Evolutionary conservation across 176 grass and related monocot species (phyloP).

Genomic region (Paspalum vaginatum): DNA sequence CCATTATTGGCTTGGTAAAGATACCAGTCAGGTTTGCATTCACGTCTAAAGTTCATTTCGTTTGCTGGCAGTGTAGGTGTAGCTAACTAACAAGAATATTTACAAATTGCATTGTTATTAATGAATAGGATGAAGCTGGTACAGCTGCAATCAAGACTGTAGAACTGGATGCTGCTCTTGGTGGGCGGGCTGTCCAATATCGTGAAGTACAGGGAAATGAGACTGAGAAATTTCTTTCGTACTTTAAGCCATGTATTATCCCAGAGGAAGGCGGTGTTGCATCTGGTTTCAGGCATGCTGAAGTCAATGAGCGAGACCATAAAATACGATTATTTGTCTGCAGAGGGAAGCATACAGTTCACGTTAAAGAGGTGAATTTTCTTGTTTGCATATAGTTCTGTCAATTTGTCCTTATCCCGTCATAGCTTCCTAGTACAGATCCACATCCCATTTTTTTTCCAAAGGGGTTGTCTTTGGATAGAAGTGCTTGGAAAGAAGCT

Average conservation of each 20-base stretch:
- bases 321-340: conserved; percentile 86
- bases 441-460: conserved; percentile 20
- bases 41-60: conserved; percentile 17
- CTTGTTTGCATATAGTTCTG: conserved; percentile 28
- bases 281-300: conserved; percentile 85
- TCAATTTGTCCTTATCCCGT: conserved; percentile 22
- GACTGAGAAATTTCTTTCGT: conserved; percentile 96
- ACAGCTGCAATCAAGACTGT: conserved; percentile 97
- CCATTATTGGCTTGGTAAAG: conserved; percentile 99
- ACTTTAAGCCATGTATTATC: conserved; percentile 99
- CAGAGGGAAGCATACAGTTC: conserved; percentile 96
- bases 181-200: conserved; percentile 93
- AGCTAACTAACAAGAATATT: conserved; percentile 16
- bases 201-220: conserved; percentile 97
- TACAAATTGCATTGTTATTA: conserved; percentile 47
- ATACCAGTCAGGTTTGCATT: conserved; percentile 81
- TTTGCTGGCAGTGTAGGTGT: conserved; percentile 27
- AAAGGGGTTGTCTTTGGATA: no score
- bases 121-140: conserved; percentile 84
- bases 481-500: no score
- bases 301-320: conserved; percentile 73
- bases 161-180: conserved; percentile 93
- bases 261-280: conserved; percentile 82
- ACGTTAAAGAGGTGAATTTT: conserved; percentile 88
- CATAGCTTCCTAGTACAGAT: conserved; percentile 2